A percentile compares a stretch with the other conserved stretches of the same genome.
These are phyloP conservation scores for Sergeia podlipaevii DNA, from an alignment of 208 protist species.

Conservation along the genomic window DNA sequence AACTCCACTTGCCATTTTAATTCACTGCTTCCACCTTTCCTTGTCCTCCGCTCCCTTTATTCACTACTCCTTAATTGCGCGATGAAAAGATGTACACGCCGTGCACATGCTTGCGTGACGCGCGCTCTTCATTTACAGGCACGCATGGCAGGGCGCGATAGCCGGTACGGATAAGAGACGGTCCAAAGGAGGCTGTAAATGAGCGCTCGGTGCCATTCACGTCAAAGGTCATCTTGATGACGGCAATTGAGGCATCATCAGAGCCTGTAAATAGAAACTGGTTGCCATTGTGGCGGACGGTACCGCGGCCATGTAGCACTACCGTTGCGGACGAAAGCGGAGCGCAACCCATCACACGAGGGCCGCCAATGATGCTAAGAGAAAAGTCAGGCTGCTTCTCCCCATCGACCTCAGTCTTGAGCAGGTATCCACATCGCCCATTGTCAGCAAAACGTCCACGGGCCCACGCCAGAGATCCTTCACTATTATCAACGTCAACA, in stretches of 20 bases:
- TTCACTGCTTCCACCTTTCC: too few relatives aligned
- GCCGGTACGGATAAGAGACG: conserved; percentile 46
- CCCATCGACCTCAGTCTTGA: conserved; percentile 53
- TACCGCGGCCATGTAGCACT: conserved; percentile 49
- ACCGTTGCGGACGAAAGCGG: conserved; percentile 35
- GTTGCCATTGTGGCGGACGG: conserved; percentile 37
- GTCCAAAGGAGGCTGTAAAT: conserved; percentile 71
- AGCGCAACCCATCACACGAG: conserved; percentile 47
- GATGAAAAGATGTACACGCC: conserved; percentile 68
- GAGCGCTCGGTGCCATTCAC: conserved; percentile 45
- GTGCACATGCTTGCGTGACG: conserved; percentile 33
- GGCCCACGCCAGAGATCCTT: conserved; percentile 42
- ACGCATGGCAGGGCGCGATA: conserved; percentile 68
- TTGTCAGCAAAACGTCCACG: conserved; percentile 82
- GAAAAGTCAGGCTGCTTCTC: conserved; percentile 39
- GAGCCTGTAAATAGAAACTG: conserved; percentile 67
- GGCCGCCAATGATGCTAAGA: conserved; percentile 70
- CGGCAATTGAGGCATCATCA: conserved; percentile 60
- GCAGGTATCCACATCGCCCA: conserved; percentile 78
- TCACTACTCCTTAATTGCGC: conserved; percentile 12
- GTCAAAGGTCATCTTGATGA: conserved; percentile 72
- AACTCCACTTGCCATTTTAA: too few relatives aligned
- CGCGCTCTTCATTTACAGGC: conserved; percentile 36
- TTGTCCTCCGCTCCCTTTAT: too few relatives aligned
- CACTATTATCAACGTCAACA: conserved; percentile 55